Percentiles rank a stretch among this genome's conserved stretches.
These are phyloP conservation scores for Candida parachauliodes DNA, from an alignment of 805 yeast species.

Conservation along the genomic window DNA sequence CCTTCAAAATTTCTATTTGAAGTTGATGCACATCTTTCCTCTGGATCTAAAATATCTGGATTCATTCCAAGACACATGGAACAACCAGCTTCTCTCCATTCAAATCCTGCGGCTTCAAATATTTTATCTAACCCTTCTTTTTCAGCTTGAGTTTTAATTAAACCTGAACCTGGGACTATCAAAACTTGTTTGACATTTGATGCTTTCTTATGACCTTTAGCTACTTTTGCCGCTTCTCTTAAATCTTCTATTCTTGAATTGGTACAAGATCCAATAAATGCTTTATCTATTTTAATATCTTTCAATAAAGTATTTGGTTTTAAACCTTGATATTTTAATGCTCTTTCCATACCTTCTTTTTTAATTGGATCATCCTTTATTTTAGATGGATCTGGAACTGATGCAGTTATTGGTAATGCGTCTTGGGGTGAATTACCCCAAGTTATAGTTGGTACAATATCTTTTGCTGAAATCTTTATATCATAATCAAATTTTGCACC, in stretches of 20 bases:
- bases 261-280: constrained; percentile 97
- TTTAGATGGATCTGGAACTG: constrained; percentile 84
- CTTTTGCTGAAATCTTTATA: constrained; percentile 74
- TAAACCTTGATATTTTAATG: constrained; percentile 90
- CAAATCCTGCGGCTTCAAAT: constrained; percentile 89
- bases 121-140: constrained; percentile 90
- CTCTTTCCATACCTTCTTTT: constrained; percentile 84
- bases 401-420: constrained; percentile 89
- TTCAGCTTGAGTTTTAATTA: constrained; percentile 92
- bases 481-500: constrained; percentile 89
- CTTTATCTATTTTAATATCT: constrained; percentile 82
- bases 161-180: constrained; percentile 97
- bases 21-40: constrained; percentile 97
- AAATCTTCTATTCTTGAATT: constrained; percentile 97
- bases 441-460: constrained; percentile 92
- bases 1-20: constrained; percentile 99
- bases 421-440: constrained; percentile 99
- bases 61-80: constrained; percentile 99
- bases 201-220: constrained; percentile 85
- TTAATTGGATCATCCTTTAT: constrained; percentile 72
- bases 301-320: constrained; percentile 74
- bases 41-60: constrained; percentile 92
- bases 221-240: constrained; percentile 92
- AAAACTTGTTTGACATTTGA: constrained; percentile 74
- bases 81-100: constrained; percentile 99